Conservation (phyloP, 2,329 filamentous ascomycete species). For the Botryotinia calthae region DNA sequence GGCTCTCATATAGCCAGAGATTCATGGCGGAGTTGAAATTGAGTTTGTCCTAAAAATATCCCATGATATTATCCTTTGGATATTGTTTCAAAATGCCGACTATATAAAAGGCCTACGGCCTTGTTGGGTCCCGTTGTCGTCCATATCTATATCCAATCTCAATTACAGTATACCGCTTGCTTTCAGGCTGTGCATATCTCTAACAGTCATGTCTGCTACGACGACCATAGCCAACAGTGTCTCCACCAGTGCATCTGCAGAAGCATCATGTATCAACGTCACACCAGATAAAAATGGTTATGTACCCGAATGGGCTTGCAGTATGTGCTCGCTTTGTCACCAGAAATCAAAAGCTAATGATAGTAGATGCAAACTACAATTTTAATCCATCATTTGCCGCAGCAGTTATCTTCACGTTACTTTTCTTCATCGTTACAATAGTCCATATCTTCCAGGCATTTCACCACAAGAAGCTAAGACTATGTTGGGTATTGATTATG, state of each 20-base stretch:
- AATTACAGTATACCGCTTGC: background rate
- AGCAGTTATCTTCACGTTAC: conserved; percentile 40
- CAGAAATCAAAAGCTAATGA: background rate
- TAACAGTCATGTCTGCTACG: background rate
- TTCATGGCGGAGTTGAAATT: background rate
- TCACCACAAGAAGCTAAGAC: conserved; percentile 39
- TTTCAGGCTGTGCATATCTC: background rate
- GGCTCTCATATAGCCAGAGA: background rate
- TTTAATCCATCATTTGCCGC: conserved; percentile 42
- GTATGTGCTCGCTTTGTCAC: background rate
- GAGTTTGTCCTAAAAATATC: background rate
- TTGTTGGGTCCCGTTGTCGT: no score
- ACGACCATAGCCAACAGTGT: background rate
- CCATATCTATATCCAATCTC: background rate
- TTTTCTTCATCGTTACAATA: conserved; percentile 40
- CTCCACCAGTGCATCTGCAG: background rate
- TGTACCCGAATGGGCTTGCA: conserved; percentile 40
- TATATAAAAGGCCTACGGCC: no score
- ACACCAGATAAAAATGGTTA: conserved; percentile 9
- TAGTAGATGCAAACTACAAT: conserved; percentile 35
- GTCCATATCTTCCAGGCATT: conserved; percentile 41
- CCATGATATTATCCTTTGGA: background rate
- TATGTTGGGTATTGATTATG: conserved; percentile 47
- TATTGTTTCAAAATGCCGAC: background rate
- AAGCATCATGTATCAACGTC: background rate